phyloP scores from a whole-genome alignment of 495 filamentous ascomycete genomes.

The Neurospora sp. region DNA sequence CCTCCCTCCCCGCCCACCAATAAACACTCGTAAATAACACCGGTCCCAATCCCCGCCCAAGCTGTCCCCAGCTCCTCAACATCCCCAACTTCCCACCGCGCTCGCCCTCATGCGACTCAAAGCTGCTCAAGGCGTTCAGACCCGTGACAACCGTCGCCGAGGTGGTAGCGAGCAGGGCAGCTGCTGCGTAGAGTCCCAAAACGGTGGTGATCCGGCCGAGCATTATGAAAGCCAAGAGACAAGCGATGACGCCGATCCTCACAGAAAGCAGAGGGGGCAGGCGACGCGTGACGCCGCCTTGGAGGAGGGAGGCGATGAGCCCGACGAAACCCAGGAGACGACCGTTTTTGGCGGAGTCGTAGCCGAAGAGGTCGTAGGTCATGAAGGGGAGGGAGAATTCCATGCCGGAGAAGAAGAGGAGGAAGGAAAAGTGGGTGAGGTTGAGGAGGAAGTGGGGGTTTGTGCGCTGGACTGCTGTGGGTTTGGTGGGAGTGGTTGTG shows the following conservation, averaged over 20 bases:
- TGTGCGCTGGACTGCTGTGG: slow-evolving; percentile 40
- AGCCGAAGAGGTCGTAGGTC: slow-evolving; percentile 85
- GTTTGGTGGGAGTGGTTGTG: neutral
- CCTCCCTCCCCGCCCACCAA: slow-evolving; percentile 92
- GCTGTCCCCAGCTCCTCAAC: slow-evolving; percentile 73
- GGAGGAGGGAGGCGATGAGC: slow-evolving; percentile 80
- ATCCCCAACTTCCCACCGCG: slow-evolving; percentile 78
- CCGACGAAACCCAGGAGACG: slow-evolving; percentile 89
- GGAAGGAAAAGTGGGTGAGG: slow-evolving; percentile 75
- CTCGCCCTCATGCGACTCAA: slow-evolving; percentile 72
- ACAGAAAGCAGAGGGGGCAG: slow-evolving; percentile 70
- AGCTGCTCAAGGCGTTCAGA: slow-evolving; percentile 80
- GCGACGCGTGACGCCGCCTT: slow-evolving; percentile 75
- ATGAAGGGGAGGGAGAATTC: slow-evolving; percentile 95
- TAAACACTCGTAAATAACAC: slow-evolving; percentile 91
- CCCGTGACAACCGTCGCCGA: slow-evolving; percentile 91
- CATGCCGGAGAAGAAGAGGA: slow-evolving; percentile 95
- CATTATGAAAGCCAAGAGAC: slow-evolving; percentile 68
- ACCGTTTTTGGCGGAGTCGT: slow-evolving; percentile 68
- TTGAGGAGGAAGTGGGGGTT: slow-evolving; percentile 83
- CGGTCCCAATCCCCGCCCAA: slow-evolving; percentile 78
- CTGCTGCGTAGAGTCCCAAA: slow-evolving; percentile 64
- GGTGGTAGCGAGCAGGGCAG: slow-evolving; percentile 74
- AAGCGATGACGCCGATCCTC: slow-evolving; percentile 66
- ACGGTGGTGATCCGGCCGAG: slow-evolving; percentile 60